Evolutionary conservation across 495 filamentous ascomycete species (phyloP), one percentile per base, ranked within the genome.

Genomic region (Podospora anserina): DNA sequence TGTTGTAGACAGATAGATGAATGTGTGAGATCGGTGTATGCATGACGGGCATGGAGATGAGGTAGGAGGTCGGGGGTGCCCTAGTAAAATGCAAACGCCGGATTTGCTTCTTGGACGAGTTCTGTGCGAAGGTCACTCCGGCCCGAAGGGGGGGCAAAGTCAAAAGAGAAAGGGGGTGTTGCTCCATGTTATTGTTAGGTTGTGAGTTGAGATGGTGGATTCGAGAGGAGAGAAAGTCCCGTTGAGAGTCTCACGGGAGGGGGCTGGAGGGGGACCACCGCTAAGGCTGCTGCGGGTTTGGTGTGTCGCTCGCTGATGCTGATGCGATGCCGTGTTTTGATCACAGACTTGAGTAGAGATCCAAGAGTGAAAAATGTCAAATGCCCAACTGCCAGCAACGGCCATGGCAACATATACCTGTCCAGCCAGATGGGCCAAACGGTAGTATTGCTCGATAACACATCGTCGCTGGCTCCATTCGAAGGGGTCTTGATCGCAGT

Each of bases 381-480:
- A 32, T 32, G 39, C 39, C 39, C 39, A 49, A 49, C 39, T 49
- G 39, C 39, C 39, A 49, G 39, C 39, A 49, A 49, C 39, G 39
- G 39, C 39, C 39, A 49, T 49, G 39, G 39, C 39, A 49, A 11
- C 9, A 49, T 49, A 18, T 49, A 49, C 39, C 13, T 18, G 39
- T 49, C 55, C n/a, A 19, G 23, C 55, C 55, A 58, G 54, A 56
- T 6, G 54, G 54, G 60, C 59, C 27, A 63, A 60, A 59, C 64
- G 54, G 55, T 53, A 58, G 19, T 6, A 39, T 66, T 66, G 34
- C 68, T 30, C 20, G 27, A 19, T 57, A 56, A 9, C 49, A 60
- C 16, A 26, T 58, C 58, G 28, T 23, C 62, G 66, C 66, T 71
- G 69, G 69, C 69, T 71, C 69, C 69, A 71, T 65, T 68, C 68